Percentiles rank a stretch among this genome's conserved stretches.
phyloP scores from a whole-genome alignment of 208 protist species.

The Acanthamoeba polyphaga region DNA sequence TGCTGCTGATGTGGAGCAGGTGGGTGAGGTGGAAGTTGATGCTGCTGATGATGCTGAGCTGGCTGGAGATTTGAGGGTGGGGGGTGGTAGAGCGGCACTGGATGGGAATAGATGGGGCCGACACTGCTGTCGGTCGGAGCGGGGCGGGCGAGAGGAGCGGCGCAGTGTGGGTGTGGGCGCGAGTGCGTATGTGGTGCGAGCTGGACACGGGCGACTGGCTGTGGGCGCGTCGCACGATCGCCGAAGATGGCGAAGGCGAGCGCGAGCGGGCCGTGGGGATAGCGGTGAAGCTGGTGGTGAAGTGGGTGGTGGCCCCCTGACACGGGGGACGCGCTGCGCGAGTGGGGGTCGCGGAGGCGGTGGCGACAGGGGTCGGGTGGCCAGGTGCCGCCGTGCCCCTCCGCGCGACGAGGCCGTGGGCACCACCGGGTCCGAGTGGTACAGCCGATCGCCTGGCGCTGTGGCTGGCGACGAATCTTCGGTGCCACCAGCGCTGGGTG shows the following conservation, averaged over 20 bases:
- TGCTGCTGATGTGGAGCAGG: too few relatives aligned
- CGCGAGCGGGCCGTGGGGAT: background rate
- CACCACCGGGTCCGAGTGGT: slow-evolving; percentile 41
- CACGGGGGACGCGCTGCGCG: background rate
- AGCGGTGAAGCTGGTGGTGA: background rate
- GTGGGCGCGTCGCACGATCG: background rate
- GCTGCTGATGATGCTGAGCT: background rate
- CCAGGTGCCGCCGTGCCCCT: background rate
- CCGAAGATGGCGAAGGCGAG: slow-evolving; percentile 16
- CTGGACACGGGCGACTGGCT: background rate
- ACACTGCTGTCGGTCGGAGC: background rate
- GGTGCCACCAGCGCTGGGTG: background rate
- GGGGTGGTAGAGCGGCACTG: background rate
- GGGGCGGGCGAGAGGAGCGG: background rate
- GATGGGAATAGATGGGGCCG: background rate
- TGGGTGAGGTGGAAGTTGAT: background rate
- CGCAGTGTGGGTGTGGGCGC: background rate
- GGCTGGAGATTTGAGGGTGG: background rate
- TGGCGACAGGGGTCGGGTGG: background rate
- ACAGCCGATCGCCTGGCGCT: background rate
- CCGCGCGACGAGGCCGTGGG: background rate
- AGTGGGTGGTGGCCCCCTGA: background rate
- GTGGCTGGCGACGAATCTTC: background rate
- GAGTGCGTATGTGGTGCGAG: slow-evolving; percentile 1
- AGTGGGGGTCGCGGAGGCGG: background rate